Base-by-base conservation (phyloP, 2,329 filamentous ascomycete species). In the Lecanicillium sp. region DNA sequence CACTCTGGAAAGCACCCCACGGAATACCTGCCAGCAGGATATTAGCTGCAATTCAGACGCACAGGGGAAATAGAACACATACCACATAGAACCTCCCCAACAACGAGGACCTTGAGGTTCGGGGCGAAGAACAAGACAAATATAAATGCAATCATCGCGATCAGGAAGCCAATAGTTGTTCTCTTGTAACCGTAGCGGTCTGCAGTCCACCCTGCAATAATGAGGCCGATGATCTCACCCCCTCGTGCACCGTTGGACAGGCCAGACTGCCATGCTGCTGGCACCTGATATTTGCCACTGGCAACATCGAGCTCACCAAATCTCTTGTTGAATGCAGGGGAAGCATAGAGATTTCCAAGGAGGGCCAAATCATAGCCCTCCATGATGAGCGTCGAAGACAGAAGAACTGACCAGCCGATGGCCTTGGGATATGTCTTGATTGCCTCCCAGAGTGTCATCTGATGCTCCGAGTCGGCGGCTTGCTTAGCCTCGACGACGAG, bases 201-300 rank as follows among this genome's bases (percentile, higher is more conserved):
- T 1, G 69, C 60, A 1, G 69, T 51, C 55, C 64, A 69, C 7
- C 74, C 75, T n/a, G 68, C 71, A 17, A 75, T 42, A 18, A 76
- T 60, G 2, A 77, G 55, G 0, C 76, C 76, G 9, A 77, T 47
- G 36, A 80, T 73, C 48, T 74, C 66, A 11, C 75, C 74, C 2
- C 68, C 67, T 2, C 66, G 58, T 0, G 69, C 68, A 13, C 69
- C 74, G 40, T 76, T 77, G 6, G 65, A 68, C 3, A 80, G 50
- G 0, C 65, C 74, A 1, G 71, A 69, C 51, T 79, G 74, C 77
- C 77, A 80, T 1, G 67, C 60, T 0, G 73, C 69, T 2, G 69
- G 65, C 17, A 79, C 57, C 27, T 65, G 59, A 40, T 71, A 72
- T 19, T 60, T 62, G 2, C 56, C 60, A 3, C 56, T 54, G 2